phyloP scores from a whole-genome alignment of 2,329 filamentous ascomycete genomes.

The Aspergillus udagawae region DNA sequence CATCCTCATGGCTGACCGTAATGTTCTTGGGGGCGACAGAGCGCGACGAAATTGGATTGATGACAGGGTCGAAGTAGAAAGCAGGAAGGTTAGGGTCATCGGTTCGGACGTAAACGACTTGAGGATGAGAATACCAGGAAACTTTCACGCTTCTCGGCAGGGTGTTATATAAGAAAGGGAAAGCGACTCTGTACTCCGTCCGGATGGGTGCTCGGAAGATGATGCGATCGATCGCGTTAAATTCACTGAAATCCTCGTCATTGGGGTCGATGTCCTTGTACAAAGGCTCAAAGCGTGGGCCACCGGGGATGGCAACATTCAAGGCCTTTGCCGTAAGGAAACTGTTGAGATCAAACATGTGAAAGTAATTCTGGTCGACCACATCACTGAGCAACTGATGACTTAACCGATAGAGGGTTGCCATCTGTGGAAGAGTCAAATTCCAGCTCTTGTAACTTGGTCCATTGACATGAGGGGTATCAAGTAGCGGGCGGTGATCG shows the following conservation, averaged over 20 bases:
- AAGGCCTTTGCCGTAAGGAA: slow-evolving; percentile 95
- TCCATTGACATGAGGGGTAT: slow-evolving; percentile 91
- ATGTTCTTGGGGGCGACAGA: slow-evolving; percentile 92
- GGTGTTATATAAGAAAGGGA: slow-evolving; percentile 93
- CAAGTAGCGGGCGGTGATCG: slow-evolving; percentile 83
- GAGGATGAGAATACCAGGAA: slow-evolving; percentile 90
- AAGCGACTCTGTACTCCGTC: slow-evolving; percentile 93
- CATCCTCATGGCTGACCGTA: slow-evolving; percentile 86
- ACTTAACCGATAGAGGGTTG: slow-evolving; percentile 86
- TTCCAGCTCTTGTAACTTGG: slow-evolving; percentile 98
- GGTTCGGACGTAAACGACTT: slow-evolving; percentile 82
- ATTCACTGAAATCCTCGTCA: slow-evolving; percentile 98
- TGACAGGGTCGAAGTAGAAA: slow-evolving; percentile 96
- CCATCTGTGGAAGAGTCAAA: slow-evolving; percentile 89
- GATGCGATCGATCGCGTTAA: slow-evolving; percentile 98
- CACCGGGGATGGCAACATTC: slow-evolving; percentile 96
- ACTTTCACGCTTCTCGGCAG: slow-evolving; percentile 89
- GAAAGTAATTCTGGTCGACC: slow-evolving; percentile 94
- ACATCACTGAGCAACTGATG: slow-evolving; percentile 86
- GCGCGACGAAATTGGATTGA: slow-evolving; percentile 94
- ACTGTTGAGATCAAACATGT: slow-evolving; percentile 92
- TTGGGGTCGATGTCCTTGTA: slow-evolving; percentile 99
- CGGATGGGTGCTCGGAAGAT: slow-evolving; percentile 94
- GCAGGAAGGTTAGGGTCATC: slow-evolving; percentile 87
- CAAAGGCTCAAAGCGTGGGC: slow-evolving; percentile 90